A percentile compares a stretch with the other conserved stretches of the same genome.
Evolutionary conservation across 2,329 filamentous ascomycete genomes (phyloP).

Genomic region (Xylogone sp.): DNA sequence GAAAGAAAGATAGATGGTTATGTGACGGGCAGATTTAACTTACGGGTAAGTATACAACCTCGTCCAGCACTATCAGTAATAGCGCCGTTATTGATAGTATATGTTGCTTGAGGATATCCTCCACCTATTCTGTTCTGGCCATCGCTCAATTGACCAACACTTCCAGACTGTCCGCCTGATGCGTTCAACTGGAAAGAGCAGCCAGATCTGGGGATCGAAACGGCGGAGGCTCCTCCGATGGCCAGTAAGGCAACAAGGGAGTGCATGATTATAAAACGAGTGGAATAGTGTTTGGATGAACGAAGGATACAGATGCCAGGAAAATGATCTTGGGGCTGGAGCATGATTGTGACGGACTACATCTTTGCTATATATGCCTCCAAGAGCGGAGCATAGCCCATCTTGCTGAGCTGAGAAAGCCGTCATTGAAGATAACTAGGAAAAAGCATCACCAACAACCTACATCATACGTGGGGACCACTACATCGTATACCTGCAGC

Average conservation of each 20-base stretch:
- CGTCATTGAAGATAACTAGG: not conserved
- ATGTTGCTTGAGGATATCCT: slow-evolving; percentile 42
- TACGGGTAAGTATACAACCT: slow-evolving; percentile 61
- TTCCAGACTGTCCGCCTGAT: slow-evolving; percentile 44
- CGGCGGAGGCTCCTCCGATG: slow-evolving; percentile 37
- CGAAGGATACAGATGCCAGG: not conserved
- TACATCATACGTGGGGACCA: not conserved
- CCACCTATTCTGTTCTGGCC: slow-evolving; percentile 59
- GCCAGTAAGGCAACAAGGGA: slow-evolving; percentile 32
- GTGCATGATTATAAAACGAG: slow-evolving; percentile 31
- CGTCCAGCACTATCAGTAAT: slow-evolving; percentile 53
- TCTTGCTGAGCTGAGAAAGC: not conserved
- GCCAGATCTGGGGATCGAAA: slow-evolving; percentile 31
- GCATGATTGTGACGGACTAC: not conserved
- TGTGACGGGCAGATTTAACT: not conserved
- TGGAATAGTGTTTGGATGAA: not conserved
- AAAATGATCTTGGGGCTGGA: not conserved
- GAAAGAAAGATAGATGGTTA: not conserved
- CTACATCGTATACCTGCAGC: too few species aligned
- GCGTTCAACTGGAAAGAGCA: slow-evolving; percentile 52
- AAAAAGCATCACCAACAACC: not conserved
- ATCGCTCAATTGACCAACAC: slow-evolving; percentile 55
- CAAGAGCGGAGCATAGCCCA: not conserved
- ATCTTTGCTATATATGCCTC: not conserved
- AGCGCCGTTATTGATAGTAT: slow-evolving; percentile 49